Evolutionary conservation across 768 basidiomycete species (phyloP).

Genomic region (Mycena floridula): DNA sequence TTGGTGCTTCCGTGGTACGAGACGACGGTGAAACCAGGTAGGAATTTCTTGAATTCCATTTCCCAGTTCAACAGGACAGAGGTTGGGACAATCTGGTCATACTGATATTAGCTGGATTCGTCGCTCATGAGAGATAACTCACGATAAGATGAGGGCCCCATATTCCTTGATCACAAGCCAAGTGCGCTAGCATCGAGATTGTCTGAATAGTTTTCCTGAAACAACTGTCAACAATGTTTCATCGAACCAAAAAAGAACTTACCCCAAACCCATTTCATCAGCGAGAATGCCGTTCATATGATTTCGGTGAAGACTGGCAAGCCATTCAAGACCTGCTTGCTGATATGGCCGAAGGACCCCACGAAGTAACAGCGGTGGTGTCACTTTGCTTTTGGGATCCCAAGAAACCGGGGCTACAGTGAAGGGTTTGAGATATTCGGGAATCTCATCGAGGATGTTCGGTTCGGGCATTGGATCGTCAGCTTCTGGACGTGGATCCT

Average conservation of each 20-base stretch:
- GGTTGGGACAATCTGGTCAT: constrained; percentile 71
- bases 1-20: constrained; percentile 90
- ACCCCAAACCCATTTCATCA: constrained; percentile 96
- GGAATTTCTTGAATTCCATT: constrained; percentile 95
- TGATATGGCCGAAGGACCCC: constrained; percentile 91
- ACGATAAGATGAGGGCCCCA: constrained; percentile 91
- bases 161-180: constrained; percentile 85
- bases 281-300: constrained; percentile 80
- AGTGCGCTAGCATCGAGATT: constrained; percentile 87
- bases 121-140: constrained; percentile 19
- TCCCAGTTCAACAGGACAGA: constrained; percentile 95
- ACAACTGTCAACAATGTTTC: background rate
- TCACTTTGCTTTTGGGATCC: constrained; percentile 52
- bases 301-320: constrained; percentile 79
- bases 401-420: constrained; percentile 70
- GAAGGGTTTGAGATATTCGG: constrained; percentile 58
- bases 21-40: constrained; percentile 80
- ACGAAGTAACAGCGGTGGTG: constrained; percentile 70
- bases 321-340: constrained; percentile 90
- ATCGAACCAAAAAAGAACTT: constrained; percentile 19
- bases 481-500: constrained; percentile 2
- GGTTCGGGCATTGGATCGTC: background rate
- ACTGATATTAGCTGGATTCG: background rate
- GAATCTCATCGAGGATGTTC: constrained; percentile 19
- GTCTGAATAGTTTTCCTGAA: constrained; percentile 93